Base-by-base conservation (phyloP, 805 yeast genomes). In the Clavispora santaluciae region DNA sequence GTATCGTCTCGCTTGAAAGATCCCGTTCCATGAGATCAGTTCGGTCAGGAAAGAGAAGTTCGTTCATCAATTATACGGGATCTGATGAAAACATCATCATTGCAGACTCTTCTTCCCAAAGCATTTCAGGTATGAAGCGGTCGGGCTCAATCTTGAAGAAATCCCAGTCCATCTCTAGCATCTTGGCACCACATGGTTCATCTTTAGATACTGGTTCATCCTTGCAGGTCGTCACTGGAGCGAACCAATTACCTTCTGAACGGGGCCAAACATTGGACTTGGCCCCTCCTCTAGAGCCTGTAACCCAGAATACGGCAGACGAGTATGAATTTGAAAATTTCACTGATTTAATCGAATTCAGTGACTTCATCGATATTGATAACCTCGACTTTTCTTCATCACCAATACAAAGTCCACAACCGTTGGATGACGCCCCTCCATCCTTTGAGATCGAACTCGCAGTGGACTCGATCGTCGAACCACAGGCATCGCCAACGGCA, bases 1-100 rank as follows among this genome's bases (percentile, higher is more conserved):
- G 86, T 35, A 86, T 86, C 42, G 82, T 83, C 2, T 74, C 83
- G 6, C 55, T 86, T 33, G 95, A 86, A 57, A 70, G 90, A 44
- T 76, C 84, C 6, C 55, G 79, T 37, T 75, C 81, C 5, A 66
- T 75, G 66, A 72, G 76, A 54, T 81, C 88, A 0, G 57, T 72
- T n/a, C 64, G 53, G 40, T 61, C 69, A 12, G 54, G 51, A 49
- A 51, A 58, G 35, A 46, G 74, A 17, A 66, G 59, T 41, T 64
- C 71, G 20, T 69, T 59, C 46, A 60, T 63, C 15, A 68, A 68
- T 41, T 69, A 66, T 45, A 51, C 63, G 35, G 73, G 73, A 6
- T 60, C 64, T 11, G 70, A 69, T 40, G 73, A 68, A 10, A 66
- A 69, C 44, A 56, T 68, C 23, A 54, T 69, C 25, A 59, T 65